Percentiles rank a stretch among this genome's conserved stretches.
These are phyloP conservation scores for Fusarium sp. DNA, from an alignment of 2,329 filamentous ascomycete genomes.

Conservation along the genomic window DNA sequence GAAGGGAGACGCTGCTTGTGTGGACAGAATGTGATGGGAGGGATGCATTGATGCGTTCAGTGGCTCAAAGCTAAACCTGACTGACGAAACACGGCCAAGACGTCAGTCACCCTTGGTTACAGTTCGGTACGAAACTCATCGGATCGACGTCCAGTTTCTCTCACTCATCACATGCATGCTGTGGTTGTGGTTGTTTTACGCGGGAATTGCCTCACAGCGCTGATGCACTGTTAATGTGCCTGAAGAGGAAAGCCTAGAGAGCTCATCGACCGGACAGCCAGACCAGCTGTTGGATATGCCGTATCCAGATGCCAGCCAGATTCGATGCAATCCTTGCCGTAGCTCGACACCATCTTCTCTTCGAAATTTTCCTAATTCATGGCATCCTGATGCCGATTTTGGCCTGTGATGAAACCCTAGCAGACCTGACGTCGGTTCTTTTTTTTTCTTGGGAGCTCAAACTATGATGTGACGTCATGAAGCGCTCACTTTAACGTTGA, in stretches of 20 bases:
- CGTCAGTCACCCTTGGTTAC: conserved; percentile 31
- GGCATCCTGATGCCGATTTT: conserved; percentile 22
- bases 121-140: background rate
- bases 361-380: conserved; percentile 25
- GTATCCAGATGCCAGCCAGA: background rate
- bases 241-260: background rate
- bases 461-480: conserved; percentile 37
- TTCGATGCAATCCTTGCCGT: background rate
- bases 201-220: conserved; percentile 12
- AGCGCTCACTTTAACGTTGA: conserved; percentile 31
- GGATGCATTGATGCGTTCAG: conserved; percentile 35
- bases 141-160: conserved; percentile 16
- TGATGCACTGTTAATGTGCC: background rate
- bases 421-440: conserved; percentile 22
- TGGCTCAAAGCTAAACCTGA: conserved; percentile 34
- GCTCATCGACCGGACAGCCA: too few species aligned
- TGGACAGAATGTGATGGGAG: background rate
- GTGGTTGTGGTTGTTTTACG: background rate
- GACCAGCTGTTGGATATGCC: background rate
- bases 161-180: conserved; percentile 21
- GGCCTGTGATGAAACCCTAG: background rate
- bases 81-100: conserved; percentile 31
- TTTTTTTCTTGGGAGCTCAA: conserved; percentile 5
- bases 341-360: conserved; percentile 25
- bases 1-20: background rate